Evolutionary conservation across 2,329 filamentous ascomycete genomes (phyloP), one percentile per base, ranked within the genome.

Genomic region (Epichloe bromicola): DNA sequence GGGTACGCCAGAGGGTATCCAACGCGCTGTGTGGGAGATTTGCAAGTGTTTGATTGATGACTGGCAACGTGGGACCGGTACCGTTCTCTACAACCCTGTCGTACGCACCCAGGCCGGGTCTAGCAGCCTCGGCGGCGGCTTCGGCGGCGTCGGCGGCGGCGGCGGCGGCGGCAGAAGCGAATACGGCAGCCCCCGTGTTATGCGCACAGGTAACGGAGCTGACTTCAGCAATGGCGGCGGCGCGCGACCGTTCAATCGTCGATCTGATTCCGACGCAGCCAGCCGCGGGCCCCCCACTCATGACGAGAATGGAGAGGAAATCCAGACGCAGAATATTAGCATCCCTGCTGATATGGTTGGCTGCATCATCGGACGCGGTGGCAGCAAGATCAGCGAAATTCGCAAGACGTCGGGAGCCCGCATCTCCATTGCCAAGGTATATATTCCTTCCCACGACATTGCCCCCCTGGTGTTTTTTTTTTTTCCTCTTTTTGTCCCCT

Each of bases 281-380:
- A 79, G 78, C 59, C 87, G 89, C 56, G 87, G 87, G 51, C 88
- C 87, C 42, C 89, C 88, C 20, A 88, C 88, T 43, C 87, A 94
- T 63, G 90, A 93, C 56, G 91, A 97, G 70, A 94, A 97, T 57
- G 93, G 93, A 56, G 93, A 97, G 67, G 91, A 96, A 69, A 86
- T 97, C 55, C 91, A 96, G 70, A 98, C 93, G 1, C 93, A 98
- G 66, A 98, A 98, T 73, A 98, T 98, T 71, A 96, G 89, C 75
- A 98, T 98, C 63, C 93, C 93, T 26, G 90, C 93, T 46, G 93
- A 98, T 74, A 98, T 98, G 93, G 93, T 98, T 67, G 93, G 93
- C 59, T 98, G 93, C 73, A 98, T 98, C 72, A 98, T 98, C 66
- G 93, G 93, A 58, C 86, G 90, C 57, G 88, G 79, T 50, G 93